A percentile compares a stretch with the other conserved stretches of the same genome.
Conservation (phyloP, 139 green algal genomes). For the Micractinium sp. region DNA sequence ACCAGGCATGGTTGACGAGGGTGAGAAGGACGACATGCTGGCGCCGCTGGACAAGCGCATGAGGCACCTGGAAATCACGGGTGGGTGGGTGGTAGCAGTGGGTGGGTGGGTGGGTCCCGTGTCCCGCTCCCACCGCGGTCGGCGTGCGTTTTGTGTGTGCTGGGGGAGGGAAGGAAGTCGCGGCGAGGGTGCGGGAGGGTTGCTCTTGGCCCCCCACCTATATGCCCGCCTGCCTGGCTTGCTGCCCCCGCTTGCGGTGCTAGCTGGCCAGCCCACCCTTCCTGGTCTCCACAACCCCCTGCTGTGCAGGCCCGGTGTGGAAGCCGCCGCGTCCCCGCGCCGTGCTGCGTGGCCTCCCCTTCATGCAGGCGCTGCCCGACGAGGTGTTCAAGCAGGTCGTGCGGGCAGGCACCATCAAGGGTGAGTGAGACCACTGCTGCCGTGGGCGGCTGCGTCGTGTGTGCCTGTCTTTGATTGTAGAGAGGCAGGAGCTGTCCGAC, state of each 20-base stretch:
- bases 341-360: conserved; percentile 72
- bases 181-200: neutral
- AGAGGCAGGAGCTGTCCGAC: no score
- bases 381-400: conserved; percentile 26
- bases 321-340: conserved; percentile 54
- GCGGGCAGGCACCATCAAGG: conserved; percentile 24
- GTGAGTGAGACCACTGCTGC: no score
- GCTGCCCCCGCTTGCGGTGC: neutral
- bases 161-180: no score
- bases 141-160: neutral
- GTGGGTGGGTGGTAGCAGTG: neutral
- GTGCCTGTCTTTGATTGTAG: no score
- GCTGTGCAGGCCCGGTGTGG: conserved; percentile 66
- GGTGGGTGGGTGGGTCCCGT: neutral
- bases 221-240: neutral
- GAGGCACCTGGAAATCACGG: conserved; percentile 65
- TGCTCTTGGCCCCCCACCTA: neutral
- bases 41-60: conserved; percentile 68
- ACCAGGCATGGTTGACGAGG: conserved; percentile 76
- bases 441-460: no score
- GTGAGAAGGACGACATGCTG: conserved; percentile 66
- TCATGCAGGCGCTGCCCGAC: conserved; percentile 52
- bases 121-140: no score
- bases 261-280: neutral
- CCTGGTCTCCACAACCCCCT: neutral